Evolutionary conservation across 306 rosid genomes (phyloP).

Genomic region (Rubus idaeus): DNA sequence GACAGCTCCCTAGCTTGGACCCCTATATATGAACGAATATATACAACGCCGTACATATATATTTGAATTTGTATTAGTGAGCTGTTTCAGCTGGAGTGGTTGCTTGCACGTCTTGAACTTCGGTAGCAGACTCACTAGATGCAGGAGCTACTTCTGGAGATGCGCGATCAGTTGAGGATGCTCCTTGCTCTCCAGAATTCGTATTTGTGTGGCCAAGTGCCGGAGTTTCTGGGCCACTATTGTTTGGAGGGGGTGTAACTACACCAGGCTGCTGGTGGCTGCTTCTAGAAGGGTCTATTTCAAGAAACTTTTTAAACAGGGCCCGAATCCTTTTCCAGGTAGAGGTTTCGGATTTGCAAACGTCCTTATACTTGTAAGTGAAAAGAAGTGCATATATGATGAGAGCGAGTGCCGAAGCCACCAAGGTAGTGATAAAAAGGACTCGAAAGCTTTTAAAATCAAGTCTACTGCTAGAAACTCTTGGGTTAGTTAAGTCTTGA

Average conservation of each 20-base stretch:
- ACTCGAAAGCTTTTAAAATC: slow-evolving; percentile 59
- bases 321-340: slow-evolving; percentile 24
- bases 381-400: slow-evolving; percentile 28
- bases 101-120: not conserved
- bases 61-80: too few relatives aligned
- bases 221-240: too few relatives aligned
- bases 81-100: too few relatives aligned
- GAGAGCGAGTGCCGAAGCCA: slow-evolving; percentile 35
- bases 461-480: slow-evolving; percentile 39
- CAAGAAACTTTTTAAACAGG: slow-evolving; percentile 14
- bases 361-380: slow-evolving; percentile 28
- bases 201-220: not conserved
- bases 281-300: not conserved
- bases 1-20: too few relatives aligned
- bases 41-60: too few relatives aligned
- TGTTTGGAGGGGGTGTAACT: too few relatives aligned
- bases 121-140: not conserved
- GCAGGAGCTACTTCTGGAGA: not conserved
- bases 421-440: slow-evolving; percentile 45
- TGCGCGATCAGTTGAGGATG: not conserved
- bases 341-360: slow-evolving; percentile 15
- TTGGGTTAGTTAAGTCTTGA: slow-evolving; percentile 13
- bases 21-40: too few relatives aligned
- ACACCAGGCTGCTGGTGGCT: too few relatives aligned
- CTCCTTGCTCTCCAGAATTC: not conserved